Base-by-base conservation (phyloP, 495 filamentous ascomycete genomes). In the Penicillium dipodomyicola region DNA sequence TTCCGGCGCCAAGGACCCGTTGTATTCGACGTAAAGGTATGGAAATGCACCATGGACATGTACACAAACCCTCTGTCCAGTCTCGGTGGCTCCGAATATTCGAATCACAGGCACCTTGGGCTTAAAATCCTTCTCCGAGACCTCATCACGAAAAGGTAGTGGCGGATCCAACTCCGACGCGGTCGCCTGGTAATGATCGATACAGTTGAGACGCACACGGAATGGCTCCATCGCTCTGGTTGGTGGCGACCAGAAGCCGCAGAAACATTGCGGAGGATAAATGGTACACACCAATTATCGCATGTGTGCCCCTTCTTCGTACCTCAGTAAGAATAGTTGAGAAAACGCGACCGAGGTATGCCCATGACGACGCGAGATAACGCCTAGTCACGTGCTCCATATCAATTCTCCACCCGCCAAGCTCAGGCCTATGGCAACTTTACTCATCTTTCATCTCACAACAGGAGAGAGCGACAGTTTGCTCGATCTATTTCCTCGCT, bases 41-140 rank as follows among this genome's bases (percentile, higher is more conserved):
- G 95, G 94, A 65, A 97, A 91, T 29, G 87, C 93, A 58, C 95
- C 94, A 69, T 98, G 94, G 44, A 98, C 85, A 79, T 98, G 94
- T 22, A 91, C 91, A 74, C 94, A 97, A 15, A 97, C 90, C 60
- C 92, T 96, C 70, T 98, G 93, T 2, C 95, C 95, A 0, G 91
- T 90, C 70, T 97, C 95, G 3, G 94, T 96, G 5, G 91, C 85
- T 0, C 94, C 95, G 70, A 97, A 98, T 19, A 94, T 83, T 59
- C 94, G 85, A 48, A 98, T 87, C 22, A 97, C 85, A 2, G 94
- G 95, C 9, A 97, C 84, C 52, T 81, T 87, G 1, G 89, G 85
- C 35, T 82, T 79, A 51, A 80, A 68, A 59, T 86, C 59, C 63
- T 77, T 67, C 68, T 70, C 69, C 77, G 80, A 39, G 70, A 76